phyloP scores from a whole-genome alignment of 148 eudicot species.

The Rhododendron griersonianum region DNA sequence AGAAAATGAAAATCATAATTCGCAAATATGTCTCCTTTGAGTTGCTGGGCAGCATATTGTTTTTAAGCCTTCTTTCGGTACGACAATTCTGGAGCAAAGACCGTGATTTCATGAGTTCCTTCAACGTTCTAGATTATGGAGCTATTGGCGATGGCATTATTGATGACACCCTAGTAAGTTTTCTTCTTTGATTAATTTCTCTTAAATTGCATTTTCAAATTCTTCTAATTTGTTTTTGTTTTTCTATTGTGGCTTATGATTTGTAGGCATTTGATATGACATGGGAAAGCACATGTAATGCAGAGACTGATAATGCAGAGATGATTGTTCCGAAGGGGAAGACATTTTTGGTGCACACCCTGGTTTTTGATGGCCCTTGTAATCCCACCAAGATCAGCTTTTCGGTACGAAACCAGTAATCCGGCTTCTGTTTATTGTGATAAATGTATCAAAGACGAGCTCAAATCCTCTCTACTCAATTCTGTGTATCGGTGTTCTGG shows the following conservation, averaged over 20 bases:
- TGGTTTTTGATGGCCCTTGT: slow-evolving; percentile 19
- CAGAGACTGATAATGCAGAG: slow-evolving; percentile 1
- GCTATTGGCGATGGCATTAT: slow-evolving; percentile 17
- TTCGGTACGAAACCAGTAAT: slow-evolving; percentile 1
- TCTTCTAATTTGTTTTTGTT: neutral
- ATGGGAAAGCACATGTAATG: slow-evolving; percentile 11
- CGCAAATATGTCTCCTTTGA: neutral
- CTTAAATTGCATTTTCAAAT: neutral
- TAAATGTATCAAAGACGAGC: neutral
- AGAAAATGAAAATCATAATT: neutral
- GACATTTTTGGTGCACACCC: slow-evolving; percentile 13
- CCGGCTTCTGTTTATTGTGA: neutral
- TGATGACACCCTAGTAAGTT: slow-evolving; percentile 14
- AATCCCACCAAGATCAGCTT: slow-evolving; percentile 10
- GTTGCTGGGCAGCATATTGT: neutral
- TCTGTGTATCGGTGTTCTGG: too few species aligned
- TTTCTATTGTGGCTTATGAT: neutral
- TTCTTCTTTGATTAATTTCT: neutral
- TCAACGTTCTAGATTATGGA: slow-evolving; percentile 18
- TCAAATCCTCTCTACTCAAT: neutral
- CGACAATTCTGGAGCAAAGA: neutral
- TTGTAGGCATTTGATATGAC: slow-evolving; percentile 11
- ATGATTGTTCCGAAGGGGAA: slow-evolving; percentile 6
- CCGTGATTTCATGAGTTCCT: neutral
- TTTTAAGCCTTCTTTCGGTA: slow-evolving; percentile 3